Evolutionary conservation across 2,329 filamentous ascomycete species (phyloP).

Genomic region (Rutstroemia sydowiana): DNA sequence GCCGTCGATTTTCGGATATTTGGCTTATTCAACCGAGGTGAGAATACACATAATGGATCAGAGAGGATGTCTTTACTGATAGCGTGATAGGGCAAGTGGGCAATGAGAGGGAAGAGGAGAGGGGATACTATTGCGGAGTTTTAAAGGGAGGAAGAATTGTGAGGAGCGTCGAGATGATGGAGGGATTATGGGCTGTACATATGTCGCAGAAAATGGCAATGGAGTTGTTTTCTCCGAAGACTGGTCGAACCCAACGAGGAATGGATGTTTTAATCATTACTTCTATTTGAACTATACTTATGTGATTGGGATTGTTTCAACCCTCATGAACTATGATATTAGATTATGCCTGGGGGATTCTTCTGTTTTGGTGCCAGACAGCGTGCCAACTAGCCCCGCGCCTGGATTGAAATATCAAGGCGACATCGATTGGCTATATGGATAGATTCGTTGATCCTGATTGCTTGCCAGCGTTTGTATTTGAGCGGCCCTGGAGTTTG

Average conservation of each 20-base stretch:
- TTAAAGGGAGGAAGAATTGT: slow-evolving; percentile 34
- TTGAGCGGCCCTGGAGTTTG: too few relatives aligned
- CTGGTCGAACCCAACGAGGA: neutral
- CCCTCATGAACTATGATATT: too few relatives aligned
- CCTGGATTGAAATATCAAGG: too few relatives aligned
- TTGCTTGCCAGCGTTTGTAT: too few relatives aligned
- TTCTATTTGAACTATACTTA: neutral
- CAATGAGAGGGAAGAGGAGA: slow-evolving; percentile 79
- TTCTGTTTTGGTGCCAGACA: too few relatives aligned
- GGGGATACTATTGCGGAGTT: slow-evolving; percentile 80
- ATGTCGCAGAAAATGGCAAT: slow-evolving; percentile 3
- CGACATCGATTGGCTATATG: too few relatives aligned
- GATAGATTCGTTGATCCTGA: too few relatives aligned
- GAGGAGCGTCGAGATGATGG: neutral
- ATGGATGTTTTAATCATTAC: neutral
- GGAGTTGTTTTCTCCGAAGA: neutral
- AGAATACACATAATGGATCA: slow-evolving; percentile 35
- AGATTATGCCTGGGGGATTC: too few relatives aligned
- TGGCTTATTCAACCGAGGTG: slow-evolving; percentile 80
- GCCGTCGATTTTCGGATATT: slow-evolving; percentile 60
- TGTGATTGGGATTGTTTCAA: too few relatives aligned
- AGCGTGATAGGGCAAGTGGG: slow-evolving; percentile 66
- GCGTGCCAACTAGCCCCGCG: too few relatives aligned
- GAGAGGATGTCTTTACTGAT: neutral
- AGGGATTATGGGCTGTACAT: slow-evolving; percentile 15